Conservation (phyloP, 75 land plant species). For the Sequoia sempervirens region DNA sequence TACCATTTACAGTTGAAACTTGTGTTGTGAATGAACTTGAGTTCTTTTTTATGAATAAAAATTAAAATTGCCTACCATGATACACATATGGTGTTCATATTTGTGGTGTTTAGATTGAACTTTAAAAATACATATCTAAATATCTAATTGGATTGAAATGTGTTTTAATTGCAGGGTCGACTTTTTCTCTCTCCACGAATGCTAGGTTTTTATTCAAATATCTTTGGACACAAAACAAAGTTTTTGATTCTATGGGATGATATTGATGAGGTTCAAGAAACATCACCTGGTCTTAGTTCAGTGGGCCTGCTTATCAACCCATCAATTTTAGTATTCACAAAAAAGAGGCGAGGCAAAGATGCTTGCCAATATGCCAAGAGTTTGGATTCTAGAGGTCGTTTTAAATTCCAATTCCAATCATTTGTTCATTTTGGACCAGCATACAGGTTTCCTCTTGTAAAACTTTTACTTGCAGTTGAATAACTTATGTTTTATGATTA, state of each 20-base stretch:
- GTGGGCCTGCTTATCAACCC: conserved; percentile 52
- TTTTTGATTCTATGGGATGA: conserved; percentile 90
- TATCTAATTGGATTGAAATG: neutral
- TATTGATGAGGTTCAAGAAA: conserved; percentile 66
- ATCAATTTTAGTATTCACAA: conserved; percentile 46
- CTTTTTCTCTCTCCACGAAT: conserved; percentile 76
- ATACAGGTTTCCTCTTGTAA: conserved; percentile 37
- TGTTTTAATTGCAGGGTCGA: conserved; percentile 58
- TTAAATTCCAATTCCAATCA: too few relatives aligned
- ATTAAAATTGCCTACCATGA: neutral
- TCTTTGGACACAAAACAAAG: conserved; percentile 85
- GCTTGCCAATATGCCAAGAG: too few relatives aligned
- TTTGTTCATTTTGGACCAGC: too few relatives aligned
- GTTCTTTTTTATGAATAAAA: neutral
- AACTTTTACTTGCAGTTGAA: neutral
- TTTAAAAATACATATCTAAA: neutral
- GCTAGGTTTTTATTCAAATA: conserved; percentile 79
- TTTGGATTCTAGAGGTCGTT: too few relatives aligned
- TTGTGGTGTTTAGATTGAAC: neutral
- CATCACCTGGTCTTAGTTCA: conserved; percentile 47
- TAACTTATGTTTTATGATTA: neutral
- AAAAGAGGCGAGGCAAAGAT: conserved; percentile 46
- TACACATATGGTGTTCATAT: neutral
- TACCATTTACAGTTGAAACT: neutral
- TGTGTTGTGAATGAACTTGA: neutral